Evolutionary conservation across 116 monocot species (phyloP).

Genomic region (Cymodocea nodosa): DNA sequence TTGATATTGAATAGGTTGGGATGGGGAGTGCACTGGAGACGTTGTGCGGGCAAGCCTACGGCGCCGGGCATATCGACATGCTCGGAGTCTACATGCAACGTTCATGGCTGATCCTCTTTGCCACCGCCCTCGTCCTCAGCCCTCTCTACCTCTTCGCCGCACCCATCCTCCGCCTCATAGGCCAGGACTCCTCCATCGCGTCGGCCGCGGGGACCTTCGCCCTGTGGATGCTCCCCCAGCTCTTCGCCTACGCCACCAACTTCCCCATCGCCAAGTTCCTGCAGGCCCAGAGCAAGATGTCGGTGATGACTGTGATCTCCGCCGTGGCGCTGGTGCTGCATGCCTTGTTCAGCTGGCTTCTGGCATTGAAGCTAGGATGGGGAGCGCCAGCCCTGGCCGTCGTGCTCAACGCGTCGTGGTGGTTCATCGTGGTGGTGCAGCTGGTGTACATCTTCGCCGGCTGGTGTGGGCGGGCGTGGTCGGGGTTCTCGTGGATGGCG

Average conservation of each 20-base stretch:
- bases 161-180: conserved; percentile 30
- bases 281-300: conserved; percentile 57
- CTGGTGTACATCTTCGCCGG: conserved; percentile 41
- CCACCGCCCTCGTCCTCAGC: conserved; percentile 13
- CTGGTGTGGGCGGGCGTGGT: conserved; percentile 53
- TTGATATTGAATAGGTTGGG: conserved; percentile 24
- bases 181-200: conserved; percentile 37
- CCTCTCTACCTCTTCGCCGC: conserved; percentile 2
- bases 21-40: conserved; percentile 78
- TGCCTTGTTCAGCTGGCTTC: conserved; percentile 41
- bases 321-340: conserved; percentile 30
- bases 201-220: conserved; percentile 31
- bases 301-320: conserved; percentile 35
- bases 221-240: conserved; percentile 65
- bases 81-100: conserved; percentile 24
- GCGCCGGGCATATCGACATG: conserved; percentile 41
- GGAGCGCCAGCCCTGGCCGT: conserved; percentile 42
- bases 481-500: conserved; percentile 47
- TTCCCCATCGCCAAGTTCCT: conserved; percentile 71
- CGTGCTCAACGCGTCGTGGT: conserved; percentile 50
- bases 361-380: conserved; percentile 21
- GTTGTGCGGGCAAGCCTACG: conserved; percentile 64
- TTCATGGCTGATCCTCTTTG: too few relatives aligned
- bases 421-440: conserved; percentile 33
- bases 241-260: conserved; percentile 46